Evolutionary conservation across 768 basidiomycete species (phyloP).

Genomic region (Agaricus blazei): DNA sequence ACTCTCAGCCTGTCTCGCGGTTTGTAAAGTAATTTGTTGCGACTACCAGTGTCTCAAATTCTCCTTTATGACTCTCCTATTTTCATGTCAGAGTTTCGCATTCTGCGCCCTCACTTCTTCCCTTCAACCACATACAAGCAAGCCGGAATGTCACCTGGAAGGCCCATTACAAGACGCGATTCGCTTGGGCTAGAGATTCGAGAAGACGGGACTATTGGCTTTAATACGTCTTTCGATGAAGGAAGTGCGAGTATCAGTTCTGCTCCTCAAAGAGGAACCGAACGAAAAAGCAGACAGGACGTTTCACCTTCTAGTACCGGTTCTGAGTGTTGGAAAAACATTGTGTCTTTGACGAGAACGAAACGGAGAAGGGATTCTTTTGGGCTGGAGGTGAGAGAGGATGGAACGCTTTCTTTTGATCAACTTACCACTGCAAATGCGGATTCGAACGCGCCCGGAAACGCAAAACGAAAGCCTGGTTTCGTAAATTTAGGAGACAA

Average conservation of each 20-base stretch:
- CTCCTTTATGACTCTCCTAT: neutral
- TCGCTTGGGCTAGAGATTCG: neutral
- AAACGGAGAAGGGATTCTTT: conserved; percentile 2
- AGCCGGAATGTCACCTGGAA: neutral
- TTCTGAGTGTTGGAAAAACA: neutral
- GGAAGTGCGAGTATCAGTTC: too few relatives aligned
- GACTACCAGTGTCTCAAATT: neutral
- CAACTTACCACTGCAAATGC: neutral
- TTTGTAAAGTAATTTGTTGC: neutral
- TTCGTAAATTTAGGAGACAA: neutral
- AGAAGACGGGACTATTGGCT: neutral
- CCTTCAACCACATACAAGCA: neutral
- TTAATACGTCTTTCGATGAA: neutral
- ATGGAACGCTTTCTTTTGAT: conserved; percentile 1
- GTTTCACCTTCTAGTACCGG: neutral
- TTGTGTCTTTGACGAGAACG: neutral
- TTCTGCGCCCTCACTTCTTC: neutral
- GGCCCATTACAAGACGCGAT: neutral
- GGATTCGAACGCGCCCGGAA: neutral
- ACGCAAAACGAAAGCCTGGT: neutral
- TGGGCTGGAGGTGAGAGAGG: neutral
- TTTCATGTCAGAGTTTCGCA: neutral
- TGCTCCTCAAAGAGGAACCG: neutral
- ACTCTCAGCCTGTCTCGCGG: too few relatives aligned
- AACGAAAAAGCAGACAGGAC: neutral